Percentiles rank a stretch among this genome's conserved stretches.
Evolutionary conservation across 2,329 filamentous ascomycete species (phyloP).

Genomic region (Fusarium irregulare): DNA sequence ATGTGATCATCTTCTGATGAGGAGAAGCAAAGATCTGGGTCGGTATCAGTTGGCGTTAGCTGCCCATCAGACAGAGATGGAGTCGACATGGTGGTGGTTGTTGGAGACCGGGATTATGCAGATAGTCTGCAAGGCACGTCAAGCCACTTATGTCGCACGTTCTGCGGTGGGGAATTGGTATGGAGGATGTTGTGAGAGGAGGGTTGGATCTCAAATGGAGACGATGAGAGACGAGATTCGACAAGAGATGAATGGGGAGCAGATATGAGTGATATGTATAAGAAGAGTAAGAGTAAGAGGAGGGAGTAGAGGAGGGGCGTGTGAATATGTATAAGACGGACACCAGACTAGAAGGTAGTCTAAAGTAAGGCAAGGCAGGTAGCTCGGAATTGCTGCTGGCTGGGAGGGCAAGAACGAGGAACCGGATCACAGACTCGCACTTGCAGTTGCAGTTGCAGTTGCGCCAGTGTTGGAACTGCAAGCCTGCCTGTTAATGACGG

Average conservation of each 20-base stretch:
- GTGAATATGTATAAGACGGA: conserved; percentile 29
- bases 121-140: conserved; percentile 43
- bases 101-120: conserved; percentile 41
- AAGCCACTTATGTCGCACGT: conserved; percentile 45
- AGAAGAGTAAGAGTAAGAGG: conserved; percentile 2
- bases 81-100: conserved; percentile 44
- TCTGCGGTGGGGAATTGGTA: conserved; percentile 21
- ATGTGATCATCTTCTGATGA: conserved; percentile 41
- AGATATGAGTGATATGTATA: conserved; percentile 25
- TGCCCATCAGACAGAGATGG: conserved; percentile 46
- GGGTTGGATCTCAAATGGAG: conserved; percentile 19
- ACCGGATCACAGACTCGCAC: conserved; percentile 14
- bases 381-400: conserved; percentile 19
- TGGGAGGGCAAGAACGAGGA: conserved; percentile 12
- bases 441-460: conserved; percentile 11
- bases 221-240: conserved; percentile 18
- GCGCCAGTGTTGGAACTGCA: conserved; percentile 29
- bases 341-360: conserved; percentile 9
- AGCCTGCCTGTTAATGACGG: conserved; percentile 12
- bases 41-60: conserved; percentile 45
- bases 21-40: conserved; percentile 41
- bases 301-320: conserved; percentile 20
- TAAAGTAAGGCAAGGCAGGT: conserved; percentile 6
- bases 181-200: conserved; percentile 13
- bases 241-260: conserved; percentile 10